Percentiles rank a stretch among this genome's conserved stretches.
These are phyloP conservation scores for Lithospermum erythrorhizon DNA, from an alignment of 257 asterid genomes.

Conservation along the genomic window DNA sequence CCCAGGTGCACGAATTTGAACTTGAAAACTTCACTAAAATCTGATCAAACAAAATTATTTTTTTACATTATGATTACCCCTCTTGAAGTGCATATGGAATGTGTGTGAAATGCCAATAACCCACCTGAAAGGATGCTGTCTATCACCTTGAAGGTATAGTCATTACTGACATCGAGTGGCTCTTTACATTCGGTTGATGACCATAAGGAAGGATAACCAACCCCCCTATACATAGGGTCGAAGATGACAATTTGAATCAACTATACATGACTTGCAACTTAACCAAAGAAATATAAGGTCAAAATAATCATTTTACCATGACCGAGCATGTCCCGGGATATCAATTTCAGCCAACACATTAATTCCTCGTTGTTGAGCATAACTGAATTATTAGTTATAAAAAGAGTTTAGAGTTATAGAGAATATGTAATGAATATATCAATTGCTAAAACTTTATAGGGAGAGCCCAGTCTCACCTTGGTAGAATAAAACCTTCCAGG, in stretches of 20 bases:
- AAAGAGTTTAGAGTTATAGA: constrained; percentile 16
- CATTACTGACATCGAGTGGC: constrained; percentile 89
- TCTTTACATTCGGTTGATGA: constrained; percentile 59
- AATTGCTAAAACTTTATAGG: no score
- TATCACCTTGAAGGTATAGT: constrained; percentile 73
- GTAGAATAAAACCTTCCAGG: no score
- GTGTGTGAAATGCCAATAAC: neutral
- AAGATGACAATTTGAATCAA: neutral
- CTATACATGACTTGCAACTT: neutral
- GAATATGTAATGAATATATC: no score
- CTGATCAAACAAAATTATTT: constrained; percentile 26
- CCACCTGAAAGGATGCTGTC: constrained; percentile 85
- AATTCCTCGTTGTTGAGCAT: constrained; percentile 73
- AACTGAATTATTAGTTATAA: constrained; percentile 30
- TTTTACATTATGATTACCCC: neutral
- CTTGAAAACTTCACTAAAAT: constrained; percentile 87
- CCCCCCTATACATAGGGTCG: constrained; percentile 39
- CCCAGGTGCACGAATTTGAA: constrained; percentile 85
- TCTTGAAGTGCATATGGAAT: neutral
- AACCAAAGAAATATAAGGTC: neutral
- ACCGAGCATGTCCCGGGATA: constrained; percentile 85
- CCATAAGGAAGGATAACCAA: constrained; percentile 80
- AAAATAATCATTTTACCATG: constrained; percentile 45
- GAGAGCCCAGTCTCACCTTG: no score
- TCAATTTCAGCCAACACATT: constrained; percentile 86